phyloP scores from a whole-genome alignment of 73 alveolate species.

The Paramecium sonneborni region DNA sequence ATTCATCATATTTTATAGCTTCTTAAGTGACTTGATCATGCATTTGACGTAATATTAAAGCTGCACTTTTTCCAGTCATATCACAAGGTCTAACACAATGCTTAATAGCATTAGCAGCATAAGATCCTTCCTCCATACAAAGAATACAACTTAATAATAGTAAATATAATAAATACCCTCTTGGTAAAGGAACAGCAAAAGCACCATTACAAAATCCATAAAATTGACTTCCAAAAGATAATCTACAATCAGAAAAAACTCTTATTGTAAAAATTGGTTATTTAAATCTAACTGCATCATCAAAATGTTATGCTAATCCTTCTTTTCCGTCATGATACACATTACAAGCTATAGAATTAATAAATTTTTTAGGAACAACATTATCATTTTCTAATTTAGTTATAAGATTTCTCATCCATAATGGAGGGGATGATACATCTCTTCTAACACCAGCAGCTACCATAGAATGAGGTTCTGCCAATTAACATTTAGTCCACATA shows the following conservation, averaged over 20 bases:
- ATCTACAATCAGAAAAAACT: constrained; percentile 81
- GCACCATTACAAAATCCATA: constrained; percentile 86
- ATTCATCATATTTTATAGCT: constrained; percentile 78
- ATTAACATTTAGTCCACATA: constrained; percentile 82
- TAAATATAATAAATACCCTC: constrained; percentile 67
- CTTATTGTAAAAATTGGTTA: constrained; percentile 86
- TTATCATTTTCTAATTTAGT: neutral
- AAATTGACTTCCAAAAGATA: constrained; percentile 83
- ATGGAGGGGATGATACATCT: constrained; percentile 83
- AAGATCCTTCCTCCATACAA: constrained; percentile 84
- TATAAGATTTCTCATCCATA: constrained; percentile 69
- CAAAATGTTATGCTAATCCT: constrained; percentile 91
- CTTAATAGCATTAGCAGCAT: constrained; percentile 88
- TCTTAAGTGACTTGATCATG: constrained; percentile 72
- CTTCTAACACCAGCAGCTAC: constrained; percentile 90
- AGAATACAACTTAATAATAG: constrained; percentile 59
- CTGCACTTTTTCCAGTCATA: constrained; percentile 89
- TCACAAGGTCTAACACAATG: constrained; percentile 94
- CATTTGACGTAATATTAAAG: constrained; percentile 83
- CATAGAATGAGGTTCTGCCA: constrained; percentile 77
- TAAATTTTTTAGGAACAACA: constrained; percentile 69
- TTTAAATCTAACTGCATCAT: constrained; percentile 89
- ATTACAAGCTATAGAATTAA: constrained; percentile 84
- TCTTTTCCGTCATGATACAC: constrained; percentile 93
- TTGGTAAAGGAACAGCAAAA: constrained; percentile 83